Evolutionary conservation across 805 yeast genomes (phyloP).

Genomic region (Candida fluviatilis): DNA sequence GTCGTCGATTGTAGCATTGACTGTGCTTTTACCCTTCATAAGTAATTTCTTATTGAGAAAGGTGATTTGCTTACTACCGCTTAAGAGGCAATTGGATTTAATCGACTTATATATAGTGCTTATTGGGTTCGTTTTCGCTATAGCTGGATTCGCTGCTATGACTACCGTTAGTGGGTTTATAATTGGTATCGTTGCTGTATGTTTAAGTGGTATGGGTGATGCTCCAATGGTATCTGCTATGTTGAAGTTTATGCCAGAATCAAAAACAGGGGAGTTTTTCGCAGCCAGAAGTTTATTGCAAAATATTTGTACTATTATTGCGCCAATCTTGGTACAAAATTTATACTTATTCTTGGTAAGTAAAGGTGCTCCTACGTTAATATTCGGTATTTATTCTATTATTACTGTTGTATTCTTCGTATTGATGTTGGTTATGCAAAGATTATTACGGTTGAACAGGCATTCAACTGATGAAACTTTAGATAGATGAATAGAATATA

Average conservation of each 20-base stretch:
- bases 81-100: conserved; percentile 41
- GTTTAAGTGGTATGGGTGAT: conserved; percentile 41
- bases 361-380: conserved; percentile 16
- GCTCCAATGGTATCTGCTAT: conserved; percentile 58
- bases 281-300: conserved; percentile 46
- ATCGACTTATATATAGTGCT: conserved; percentile 39
- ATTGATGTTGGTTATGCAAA: conserved; percentile 5
- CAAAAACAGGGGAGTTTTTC: conserved; percentile 12
- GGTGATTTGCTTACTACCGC: conserved; percentile 20
- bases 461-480: conserved; percentile 5
- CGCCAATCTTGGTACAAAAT: conserved; percentile 45
- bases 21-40: conserved; percentile 46
- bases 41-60: conserved; percentile 28
- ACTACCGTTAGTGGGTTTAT: conserved; percentile 13
- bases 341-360: conserved; percentile 34
- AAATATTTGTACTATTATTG: conserved; percentile 40
- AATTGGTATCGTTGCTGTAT: conserved; percentile 25
- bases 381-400: conserved; percentile 15
- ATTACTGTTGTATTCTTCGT: conserved; percentile 6
- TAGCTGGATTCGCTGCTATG: conserved; percentile 31
- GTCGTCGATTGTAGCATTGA: conserved; percentile 42
- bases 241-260: conserved; percentile 51
- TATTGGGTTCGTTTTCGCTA: conserved; percentile 31
- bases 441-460: conserved; percentile 7
- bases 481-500: background rate